Evolutionary conservation across 768 basidiomycete species (phyloP).

Genomic region (Hygrophorus pudorinus): DNA sequence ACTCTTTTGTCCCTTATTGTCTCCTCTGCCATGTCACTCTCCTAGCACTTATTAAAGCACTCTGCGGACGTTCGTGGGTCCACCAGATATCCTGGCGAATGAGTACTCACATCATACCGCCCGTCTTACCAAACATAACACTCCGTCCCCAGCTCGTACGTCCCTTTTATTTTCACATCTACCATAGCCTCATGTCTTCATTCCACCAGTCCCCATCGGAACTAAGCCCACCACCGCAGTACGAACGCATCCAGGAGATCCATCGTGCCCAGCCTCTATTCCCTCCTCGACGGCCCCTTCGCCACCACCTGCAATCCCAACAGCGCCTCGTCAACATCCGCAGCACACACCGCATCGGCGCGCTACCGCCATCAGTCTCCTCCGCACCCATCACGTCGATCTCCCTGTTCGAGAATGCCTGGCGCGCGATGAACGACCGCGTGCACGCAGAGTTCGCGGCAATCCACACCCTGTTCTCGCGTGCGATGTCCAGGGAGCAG

Average conservation of each 20-base stretch:
- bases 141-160: too few species aligned
- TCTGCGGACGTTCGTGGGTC: too few species aligned
- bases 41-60: too few species aligned
- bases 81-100: too few species aligned
- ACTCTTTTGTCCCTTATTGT: too few species aligned
- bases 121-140: too few species aligned
- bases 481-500: constrained; percentile 21
- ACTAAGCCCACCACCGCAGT: not conserved
- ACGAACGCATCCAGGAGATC: constrained; percentile 1
- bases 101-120: too few species aligned
- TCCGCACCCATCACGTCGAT: not conserved
- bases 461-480: constrained; percentile 21
- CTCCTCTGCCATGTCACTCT: too few species aligned
- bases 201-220: not conserved
- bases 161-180: too few species aligned
- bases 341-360: not conserved
- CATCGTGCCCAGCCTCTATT: not conserved
- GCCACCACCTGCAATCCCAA: not conserved
- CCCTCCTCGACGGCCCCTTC: constrained; percentile 1
- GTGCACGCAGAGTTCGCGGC: constrained; percentile 20
- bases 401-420: constrained; percentile 19
- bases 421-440: constrained; percentile 20
- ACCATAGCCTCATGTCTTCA: too few species aligned
- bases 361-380: not conserved
- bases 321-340: not conserved